Evolutionary conservation across 495 filamentous ascomycete genomes (phyloP).

Genomic region (Eremomyces bilateralis): DNA sequence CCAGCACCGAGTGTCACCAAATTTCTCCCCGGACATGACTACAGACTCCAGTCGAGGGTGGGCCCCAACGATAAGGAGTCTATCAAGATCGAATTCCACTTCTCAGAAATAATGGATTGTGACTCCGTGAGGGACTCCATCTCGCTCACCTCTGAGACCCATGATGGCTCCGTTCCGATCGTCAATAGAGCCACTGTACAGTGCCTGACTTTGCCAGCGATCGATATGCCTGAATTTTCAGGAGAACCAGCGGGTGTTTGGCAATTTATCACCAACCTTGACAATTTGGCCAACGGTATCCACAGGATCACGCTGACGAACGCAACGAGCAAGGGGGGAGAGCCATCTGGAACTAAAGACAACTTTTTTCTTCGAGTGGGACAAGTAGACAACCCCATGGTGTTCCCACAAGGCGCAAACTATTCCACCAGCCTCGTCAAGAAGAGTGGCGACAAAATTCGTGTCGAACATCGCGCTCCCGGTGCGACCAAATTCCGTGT

Average conservation of each 20-base stretch:
- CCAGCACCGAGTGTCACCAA: conserved; percentile 46
- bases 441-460: conserved; percentile 22
- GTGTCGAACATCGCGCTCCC: conserved; percentile 34
- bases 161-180: conserved; percentile 20
- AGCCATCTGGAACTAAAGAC: conserved; percentile 25
- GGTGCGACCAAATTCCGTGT: conserved; percentile 46
- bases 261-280: conserved; percentile 31
- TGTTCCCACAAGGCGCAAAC: conserved; percentile 34
- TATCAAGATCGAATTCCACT: conserved; percentile 32
- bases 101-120: conserved; percentile 43
- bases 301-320: conserved; percentile 39
- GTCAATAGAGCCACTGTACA: conserved; percentile 22
- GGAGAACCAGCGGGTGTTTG: conserved; percentile 33
- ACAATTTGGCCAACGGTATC: conserved; percentile 41
- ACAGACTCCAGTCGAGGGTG: conserved; percentile 30
- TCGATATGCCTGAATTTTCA: conserved; percentile 17
- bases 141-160: conserved; percentile 31
- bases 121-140: conserved; percentile 27
- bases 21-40: conserved; percentile 43
- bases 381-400: conserved; percentile 34
- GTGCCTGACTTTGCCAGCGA: conserved; percentile 19
- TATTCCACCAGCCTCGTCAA: conserved; percentile 33
- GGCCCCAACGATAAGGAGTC: conserved; percentile 23
- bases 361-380: conserved; percentile 36
- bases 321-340: conserved; percentile 17